Percentiles rank a stretch among this genome's conserved stretches.
Evolutionary conservation across 2,329 filamentous ascomycete genomes (phyloP).

Genomic region (Cercospora sp.): DNA sequence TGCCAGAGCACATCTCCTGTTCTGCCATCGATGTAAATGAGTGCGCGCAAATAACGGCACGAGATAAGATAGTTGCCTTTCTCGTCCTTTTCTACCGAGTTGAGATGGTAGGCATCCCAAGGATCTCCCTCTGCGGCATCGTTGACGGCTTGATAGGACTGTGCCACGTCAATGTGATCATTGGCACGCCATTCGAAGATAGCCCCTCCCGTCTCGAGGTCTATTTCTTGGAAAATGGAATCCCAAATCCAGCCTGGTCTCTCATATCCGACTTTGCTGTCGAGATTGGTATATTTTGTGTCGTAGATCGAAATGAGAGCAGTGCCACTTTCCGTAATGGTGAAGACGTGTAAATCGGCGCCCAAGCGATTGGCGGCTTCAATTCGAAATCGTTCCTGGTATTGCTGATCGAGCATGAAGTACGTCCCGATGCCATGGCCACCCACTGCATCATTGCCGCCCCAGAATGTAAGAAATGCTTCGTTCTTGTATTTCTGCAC

Average conservation of each 20-base stretch:
- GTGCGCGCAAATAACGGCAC: constrained; percentile 51
- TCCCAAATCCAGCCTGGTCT: constrained; percentile 39
- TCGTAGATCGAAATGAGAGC: constrained; percentile 47
- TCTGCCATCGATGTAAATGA: constrained; percentile 51
- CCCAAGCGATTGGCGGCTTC: constrained; percentile 41
- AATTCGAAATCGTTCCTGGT: constrained; percentile 41
- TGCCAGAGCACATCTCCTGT: constrained; percentile 56
- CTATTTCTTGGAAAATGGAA: constrained; percentile 42
- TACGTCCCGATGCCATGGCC: constrained; percentile 52
- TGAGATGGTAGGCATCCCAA: constrained; percentile 59
- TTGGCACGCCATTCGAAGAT: constrained; percentile 61
- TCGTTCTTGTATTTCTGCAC: constrained; percentile 49
- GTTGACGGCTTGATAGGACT: constrained; percentile 42
- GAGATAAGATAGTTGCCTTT: constrained; percentile 58
- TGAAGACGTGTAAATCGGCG: constrained; percentile 47
- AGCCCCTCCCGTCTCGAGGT: constrained; percentile 55
- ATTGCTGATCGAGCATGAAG: constrained; percentile 44
- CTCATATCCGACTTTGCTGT: constrained; percentile 33
- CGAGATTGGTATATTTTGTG: constrained; percentile 25
- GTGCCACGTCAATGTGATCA: constrained; percentile 53
- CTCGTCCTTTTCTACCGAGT: constrained; percentile 55
- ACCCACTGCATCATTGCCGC: constrained; percentile 49
- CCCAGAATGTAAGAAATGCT: constrained; percentile 53
- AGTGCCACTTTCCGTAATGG: constrained; percentile 44
- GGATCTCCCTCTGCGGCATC: constrained; percentile 46